Base-by-base conservation (phyloP, 345 rosid genomes). In the Salix purpurea region DNA sequence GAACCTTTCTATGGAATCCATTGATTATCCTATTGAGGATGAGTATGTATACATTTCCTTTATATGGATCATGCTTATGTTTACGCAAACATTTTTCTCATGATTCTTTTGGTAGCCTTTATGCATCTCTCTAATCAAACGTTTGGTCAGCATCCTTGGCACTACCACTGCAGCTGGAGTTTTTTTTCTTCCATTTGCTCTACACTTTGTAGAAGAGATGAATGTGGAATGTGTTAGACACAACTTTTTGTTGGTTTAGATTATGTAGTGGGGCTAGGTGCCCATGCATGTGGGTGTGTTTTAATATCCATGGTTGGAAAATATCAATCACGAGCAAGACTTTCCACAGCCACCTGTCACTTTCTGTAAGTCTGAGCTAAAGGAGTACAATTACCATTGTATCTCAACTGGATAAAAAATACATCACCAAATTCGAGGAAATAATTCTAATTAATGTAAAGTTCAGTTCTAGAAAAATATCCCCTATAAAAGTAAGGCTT, bases 1-100 rank as follows among this genome's bases (percentile, higher is more conserved):
- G 88, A 89, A 91, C 81, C 92, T 88, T 50, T 86, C 98, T 37
- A 85, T 89, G 96, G 97, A 92, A 80, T 88, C 92, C 76, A 84
- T 86, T 79, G 93, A 91, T 83, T 84, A 44, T 67, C 65, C 84
- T 62, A n/a, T 66, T 65, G 93, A 90, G 75, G 84, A 82, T 18
- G 90, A 90, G 98, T 93, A 90, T 87, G 96, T 90, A 77, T 79
- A 54, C 28, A 64, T 52, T 21, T 79, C 65, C 73, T 78, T 40
- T 80, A 15, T 72, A 65, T 67, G 60, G 71, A 50, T 72, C 72
- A 69, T 40, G 54, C 60, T 75, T 77, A 11, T 70, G 24, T 36
- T 81, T 40, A 13, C 30, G 39, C 65, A 64, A 72, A 62, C 64
- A n/a, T 34, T 24, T 73, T 73, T 34, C 73, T 50, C 26, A 7